phyloP scores from a whole-genome alignment of 2,329 filamentous ascomycete genomes.

The Cadophora malorum region DNA sequence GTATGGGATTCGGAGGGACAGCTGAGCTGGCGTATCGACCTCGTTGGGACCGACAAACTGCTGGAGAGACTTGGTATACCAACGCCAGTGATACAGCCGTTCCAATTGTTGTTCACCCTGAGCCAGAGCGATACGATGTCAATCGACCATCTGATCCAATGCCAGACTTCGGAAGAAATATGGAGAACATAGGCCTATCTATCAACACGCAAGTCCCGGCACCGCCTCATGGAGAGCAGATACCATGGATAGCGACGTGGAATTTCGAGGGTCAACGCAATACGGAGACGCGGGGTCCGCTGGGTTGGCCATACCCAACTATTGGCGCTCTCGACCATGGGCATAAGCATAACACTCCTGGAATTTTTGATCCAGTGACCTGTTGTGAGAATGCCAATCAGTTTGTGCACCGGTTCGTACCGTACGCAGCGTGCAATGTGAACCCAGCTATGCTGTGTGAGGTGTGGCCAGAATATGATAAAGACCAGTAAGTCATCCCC shows the following conservation, averaged over 20 bases:
- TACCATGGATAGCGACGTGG: conserved; percentile 9
- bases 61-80: background rate
- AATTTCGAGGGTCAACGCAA: background rate
- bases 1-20: background rate
- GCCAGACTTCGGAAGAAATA: conserved; percentile 1
- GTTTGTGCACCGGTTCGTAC: background rate
- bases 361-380: background rate
- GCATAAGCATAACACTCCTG: background rate
- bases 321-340: background rate
- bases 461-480: background rate
- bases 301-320: conserved; percentile 2
- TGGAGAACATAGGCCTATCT: background rate
- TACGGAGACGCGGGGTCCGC: background rate
- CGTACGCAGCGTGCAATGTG: background rate
- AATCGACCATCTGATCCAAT: background rate
- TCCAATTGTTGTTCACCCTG: background rate
- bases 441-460: background rate
- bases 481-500: background rate
- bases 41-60: background rate
- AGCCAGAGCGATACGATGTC: background rate
- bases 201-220: background rate
- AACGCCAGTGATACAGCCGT: background rate
- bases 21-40: background rate
- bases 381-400: background rate
- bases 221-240: background rate